phyloP scores from a whole-genome alignment of 305 asterid genomes.

The Fraxinus angustifolia region DNA sequence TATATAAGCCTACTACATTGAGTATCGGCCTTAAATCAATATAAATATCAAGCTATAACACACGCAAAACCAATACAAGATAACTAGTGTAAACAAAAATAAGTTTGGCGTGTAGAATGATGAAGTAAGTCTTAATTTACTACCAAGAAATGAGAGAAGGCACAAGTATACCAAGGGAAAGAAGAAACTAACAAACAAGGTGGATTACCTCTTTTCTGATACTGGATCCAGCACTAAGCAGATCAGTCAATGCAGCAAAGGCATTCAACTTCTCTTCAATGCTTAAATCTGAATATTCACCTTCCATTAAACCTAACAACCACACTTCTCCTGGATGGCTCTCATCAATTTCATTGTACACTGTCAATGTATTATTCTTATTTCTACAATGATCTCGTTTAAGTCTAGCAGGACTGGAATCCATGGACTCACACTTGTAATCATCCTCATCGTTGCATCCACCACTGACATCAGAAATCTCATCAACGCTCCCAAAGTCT shows the following conservation, averaged over 20 bases:
- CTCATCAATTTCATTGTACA: slow-evolving; percentile 80
- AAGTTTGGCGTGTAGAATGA: slow-evolving; percentile 5
- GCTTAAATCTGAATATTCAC: slow-evolving; percentile 89
- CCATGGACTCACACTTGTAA: slow-evolving; percentile 51
- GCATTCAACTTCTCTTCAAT: slow-evolving; percentile 81
- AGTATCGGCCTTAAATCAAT: slow-evolving; percentile 8
- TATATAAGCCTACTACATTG: slow-evolving; percentile 5
- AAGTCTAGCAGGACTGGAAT: slow-evolving; percentile 40
- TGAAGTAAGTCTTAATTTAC: neutral
- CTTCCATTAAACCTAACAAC: slow-evolving; percentile 87
- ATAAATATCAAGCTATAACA: neutral
- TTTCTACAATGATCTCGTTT: slow-evolving; percentile 31
- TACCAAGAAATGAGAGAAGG: neutral
- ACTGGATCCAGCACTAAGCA: slow-evolving; percentile 74
- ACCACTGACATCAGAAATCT: slow-evolving; percentile 58
- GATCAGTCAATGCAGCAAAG: slow-evolving; percentile 66
- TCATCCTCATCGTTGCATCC: slow-evolving; percentile 42
- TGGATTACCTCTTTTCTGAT: slow-evolving; percentile 69
- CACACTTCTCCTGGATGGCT: slow-evolving; percentile 92
- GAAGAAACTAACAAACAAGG: slow-evolving; percentile 4
- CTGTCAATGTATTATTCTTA: slow-evolving; percentile 26
- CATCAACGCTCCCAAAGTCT: slow-evolving; percentile 65
- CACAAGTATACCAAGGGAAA: slow-evolving; percentile 8
- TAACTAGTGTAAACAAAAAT: neutral
- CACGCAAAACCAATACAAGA: slow-evolving; percentile 4